Evolutionary conservation across 1,284 basidiomycete genomes (phyloP), one percentile per base, ranked within the genome.

Genomic region (Coniophora puteana): DNA sequence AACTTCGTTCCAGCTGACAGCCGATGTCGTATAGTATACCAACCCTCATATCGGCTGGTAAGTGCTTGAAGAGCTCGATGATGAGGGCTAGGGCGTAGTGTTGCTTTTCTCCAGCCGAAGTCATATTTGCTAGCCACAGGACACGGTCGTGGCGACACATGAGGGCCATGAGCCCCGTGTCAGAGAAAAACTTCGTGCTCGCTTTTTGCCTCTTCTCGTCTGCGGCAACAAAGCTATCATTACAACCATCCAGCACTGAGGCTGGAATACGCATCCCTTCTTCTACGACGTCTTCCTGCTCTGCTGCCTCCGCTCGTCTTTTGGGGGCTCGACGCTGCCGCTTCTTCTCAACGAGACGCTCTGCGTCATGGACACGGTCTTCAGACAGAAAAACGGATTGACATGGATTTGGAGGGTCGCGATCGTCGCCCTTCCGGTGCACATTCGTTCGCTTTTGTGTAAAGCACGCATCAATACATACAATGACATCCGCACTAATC

Each of bases 161-260:
- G 23, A 48, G 16, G 10, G 45, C 38, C 38, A 47, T 47, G n/a
- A 40, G 38, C 1, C 57, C 65, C 4, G 56, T 67, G 34, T 60
- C 54, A 6, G 47, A 45, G 40, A 62, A 64, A 34, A 57, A 57
- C 18, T 48, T 43, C 5, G 55, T 57, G 40, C 56, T 59, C n/a
- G 62, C 56, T 40, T 64, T 65, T 26, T 52, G 33, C 1, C 50
- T 29, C n/a, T 44, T 51, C 29, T 58, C 54, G 40, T 68, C 56
- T 8, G 63, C 66, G 17, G 65, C 65, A 2, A 41, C 47, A 46
- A 67, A 67, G 2, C 57, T 61, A 3, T 59, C 52, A 11, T 56
- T 38, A 45, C 66, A 68, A 7, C 41, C 51, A 36, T 60, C 50
- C 11, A 66, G 45, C 6, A 36, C 42, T 13, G 44, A 46, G 4